Evolutionary conservation across 2,329 filamentous ascomycete genomes (phyloP).

Genomic region (Nannizzia gypsea): DNA sequence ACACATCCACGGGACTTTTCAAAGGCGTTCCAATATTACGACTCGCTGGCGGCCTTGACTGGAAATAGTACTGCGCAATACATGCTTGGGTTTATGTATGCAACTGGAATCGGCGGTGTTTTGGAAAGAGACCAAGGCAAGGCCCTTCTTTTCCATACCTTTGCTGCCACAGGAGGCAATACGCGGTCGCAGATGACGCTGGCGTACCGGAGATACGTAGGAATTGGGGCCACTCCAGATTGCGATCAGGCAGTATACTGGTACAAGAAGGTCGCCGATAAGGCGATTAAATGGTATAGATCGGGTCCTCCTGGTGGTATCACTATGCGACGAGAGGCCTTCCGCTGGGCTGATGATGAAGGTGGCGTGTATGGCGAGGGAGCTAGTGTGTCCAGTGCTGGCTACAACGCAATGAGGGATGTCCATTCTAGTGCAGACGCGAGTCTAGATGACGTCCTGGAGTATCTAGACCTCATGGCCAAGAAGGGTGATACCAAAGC

Average conservation of each 20-base stretch:
- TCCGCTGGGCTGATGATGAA: slow-evolving; percentile 75
- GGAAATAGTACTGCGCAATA: slow-evolving; percentile 90
- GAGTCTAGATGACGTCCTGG: slow-evolving; percentile 82
- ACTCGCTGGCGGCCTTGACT: slow-evolving; percentile 58
- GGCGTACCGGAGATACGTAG: slow-evolving; percentile 71
- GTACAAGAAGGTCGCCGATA: slow-evolving; percentile 89
- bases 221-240: slow-evolving; percentile 72
- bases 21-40: slow-evolving; percentile 69
- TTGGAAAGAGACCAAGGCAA: slow-evolving; percentile 81
- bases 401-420: slow-evolving; percentile 63
- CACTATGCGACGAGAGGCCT: slow-evolving; percentile 63
- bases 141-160: slow-evolving; percentile 85
- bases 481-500: slow-evolving; percentile 82
- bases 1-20: slow-evolving; percentile 72
- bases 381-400: slow-evolving; percentile 79
- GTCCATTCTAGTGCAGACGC: slow-evolving; percentile 72
- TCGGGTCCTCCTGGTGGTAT: slow-evolving; percentile 84
- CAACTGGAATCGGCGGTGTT: slow-evolving; percentile 73
- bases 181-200: slow-evolving; percentile 86
- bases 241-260: slow-evolving; percentile 77
- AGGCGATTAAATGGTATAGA: slow-evolving; percentile 75
- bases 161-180: slow-evolving; percentile 75
- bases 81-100: slow-evolving; percentile 93
- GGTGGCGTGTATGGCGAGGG: slow-evolving; percentile 94
- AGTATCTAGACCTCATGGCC: slow-evolving; percentile 83